Evolutionary conservation across 1,284 basidiomycete species (phyloP).

Genomic region (Ustilago hordei): DNA sequence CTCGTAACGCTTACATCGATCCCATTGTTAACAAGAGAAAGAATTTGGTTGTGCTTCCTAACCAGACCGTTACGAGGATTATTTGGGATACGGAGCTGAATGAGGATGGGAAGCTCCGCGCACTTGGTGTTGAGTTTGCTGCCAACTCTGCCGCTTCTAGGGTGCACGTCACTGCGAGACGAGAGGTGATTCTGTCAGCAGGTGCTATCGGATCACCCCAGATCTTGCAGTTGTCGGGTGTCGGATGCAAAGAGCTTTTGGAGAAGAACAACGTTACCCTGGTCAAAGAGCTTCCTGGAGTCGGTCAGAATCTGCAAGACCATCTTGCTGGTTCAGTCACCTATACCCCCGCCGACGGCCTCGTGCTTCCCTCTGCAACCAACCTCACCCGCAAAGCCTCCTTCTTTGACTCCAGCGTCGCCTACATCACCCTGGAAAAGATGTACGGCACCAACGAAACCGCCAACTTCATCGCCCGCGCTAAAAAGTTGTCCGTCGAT

Average conservation of each 20-base stretch:
- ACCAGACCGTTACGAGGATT: conserved; percentile 56
- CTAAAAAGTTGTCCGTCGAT: conserved; percentile 29
- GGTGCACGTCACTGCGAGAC: conserved; percentile 55
- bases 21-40: conserved; percentile 46
- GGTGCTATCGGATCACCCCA: conserved; percentile 71
- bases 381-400: conserved; percentile 46
- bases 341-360: conserved; percentile 40
- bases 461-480: conserved; percentile 34
- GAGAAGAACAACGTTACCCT: conserved; percentile 70
- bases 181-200: conserved; percentile 63
- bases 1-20: conserved; percentile 60
- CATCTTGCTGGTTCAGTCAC: conserved; percentile 66
- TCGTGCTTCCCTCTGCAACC: conserved; percentile 31
- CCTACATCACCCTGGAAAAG: conserved; percentile 56
- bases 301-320: conserved; percentile 74
- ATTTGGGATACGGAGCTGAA: conserved; percentile 39
- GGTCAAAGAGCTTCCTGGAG: conserved; percentile 72
- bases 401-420: conserved; percentile 60
- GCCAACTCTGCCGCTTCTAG: conserved; percentile 25
- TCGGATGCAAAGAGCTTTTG: conserved; percentile 72
- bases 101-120: conserved; percentile 35
- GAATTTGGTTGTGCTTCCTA: conserved; percentile 63
- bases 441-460: conserved; percentile 51
- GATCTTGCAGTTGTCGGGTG: conserved; percentile 73
- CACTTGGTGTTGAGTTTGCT: conserved; percentile 57